Evolutionary conservation across 805 yeast species (phyloP), one percentile per base, ranked within the genome.

Genomic region (Sungouiozyma intestinalis): DNA sequence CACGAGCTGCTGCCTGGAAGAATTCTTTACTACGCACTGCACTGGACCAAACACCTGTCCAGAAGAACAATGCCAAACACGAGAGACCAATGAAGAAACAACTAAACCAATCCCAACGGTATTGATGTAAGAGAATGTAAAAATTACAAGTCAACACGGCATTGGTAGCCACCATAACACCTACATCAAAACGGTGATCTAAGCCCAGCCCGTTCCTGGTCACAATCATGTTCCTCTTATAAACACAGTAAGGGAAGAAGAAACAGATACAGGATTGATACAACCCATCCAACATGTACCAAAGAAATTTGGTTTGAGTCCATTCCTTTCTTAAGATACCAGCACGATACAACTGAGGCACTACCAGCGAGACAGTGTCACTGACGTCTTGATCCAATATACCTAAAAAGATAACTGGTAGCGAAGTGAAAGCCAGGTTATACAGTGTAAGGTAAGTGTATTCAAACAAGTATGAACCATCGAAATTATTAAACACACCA

Each of bases 31-130:
- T 67, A 38, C 55, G 57, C 2, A 65, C 40, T 0, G 74, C 56
- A 3, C 83, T 67, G 13, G 85, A 72, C 90, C 90, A 84, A 38
- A 81, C 68, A 48, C 90, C 90, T 1, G 88, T 77, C 94, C 94
- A 84, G 24, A 72, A 79, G 57, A 74, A 79, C 29, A 82, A 66
- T 15, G 81, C 52, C 20, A 82, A 48, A 36, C 78, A 70, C 1
- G 90, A 81, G 16, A 83, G 52, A 2, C 67, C 65, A 41, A 74
- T 72, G 45, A 80, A 71, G 42, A 79, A 53, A 11, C 68, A 53
- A 3, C 82, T 72, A 37, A 81, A 65, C 85, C 86, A 82, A 62
- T 84, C 94, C 94, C 94, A 84, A 55, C 86, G 71, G 55, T 73
- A 74, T 56, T 81, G 85, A 51, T 79, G 86, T 47, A 79, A 58